Percentiles rank a stretch among this genome's conserved stretches.
Conservation (phyloP, 805 yeast species). For the Candida awuae region DNA sequence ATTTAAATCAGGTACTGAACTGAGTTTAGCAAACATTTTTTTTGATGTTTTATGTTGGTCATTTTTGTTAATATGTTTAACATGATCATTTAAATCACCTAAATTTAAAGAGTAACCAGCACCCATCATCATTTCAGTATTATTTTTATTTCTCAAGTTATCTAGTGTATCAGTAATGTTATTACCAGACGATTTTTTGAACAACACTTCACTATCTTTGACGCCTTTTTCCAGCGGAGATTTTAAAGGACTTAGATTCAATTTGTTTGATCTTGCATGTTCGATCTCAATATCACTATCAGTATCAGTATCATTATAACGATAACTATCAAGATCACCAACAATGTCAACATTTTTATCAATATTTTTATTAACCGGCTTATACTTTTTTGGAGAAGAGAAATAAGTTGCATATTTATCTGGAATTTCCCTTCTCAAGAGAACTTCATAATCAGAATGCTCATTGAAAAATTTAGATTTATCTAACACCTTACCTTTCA, state of each 20-base stretch:
- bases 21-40: neutral
- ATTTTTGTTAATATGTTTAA: neutral
- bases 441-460: slow-evolving; percentile 23
- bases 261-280: slow-evolving; percentile 18
- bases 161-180: neutral
- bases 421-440: slow-evolving; percentile 25
- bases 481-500: slow-evolving; percentile 22
- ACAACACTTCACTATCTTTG: slow-evolving; percentile 4
- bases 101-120: slow-evolving; percentile 2
- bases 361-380: too few relatives aligned
- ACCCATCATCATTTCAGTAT: neutral
- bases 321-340: slow-evolving; percentile 23
- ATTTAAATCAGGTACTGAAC: neutral
- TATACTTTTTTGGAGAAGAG: neutral
- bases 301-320: neutral
- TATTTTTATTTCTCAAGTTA: neutral
- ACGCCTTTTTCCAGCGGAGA: slow-evolving; percentile 7
- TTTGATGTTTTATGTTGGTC: neutral
- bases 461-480: slow-evolving; percentile 19
- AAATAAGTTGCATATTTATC: slow-evolving; percentile 22
- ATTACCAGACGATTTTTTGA: neutral
- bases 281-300: slow-evolving; percentile 18
- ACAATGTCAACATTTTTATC: slow-evolving; percentile 10
- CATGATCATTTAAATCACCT: neutral
- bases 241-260: slow-evolving; percentile 25